These are phyloP conservation scores for Mortierella claussenii DNA, from an alignment of 192 early-diverging fungal genomes.

Conservation along the genomic window DNA sequence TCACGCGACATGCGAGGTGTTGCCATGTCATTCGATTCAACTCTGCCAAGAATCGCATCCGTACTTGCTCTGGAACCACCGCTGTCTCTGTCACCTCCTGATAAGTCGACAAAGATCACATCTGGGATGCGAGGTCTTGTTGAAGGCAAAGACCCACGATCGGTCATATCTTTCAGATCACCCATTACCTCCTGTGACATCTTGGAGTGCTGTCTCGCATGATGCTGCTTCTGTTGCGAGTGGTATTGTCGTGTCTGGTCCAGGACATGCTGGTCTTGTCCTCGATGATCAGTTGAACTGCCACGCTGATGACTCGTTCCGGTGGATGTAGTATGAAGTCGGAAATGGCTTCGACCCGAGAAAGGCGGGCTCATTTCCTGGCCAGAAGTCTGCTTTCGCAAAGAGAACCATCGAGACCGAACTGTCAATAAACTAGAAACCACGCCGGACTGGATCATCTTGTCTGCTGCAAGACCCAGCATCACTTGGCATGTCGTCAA, in stretches of 20 bases:
- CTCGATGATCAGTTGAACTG: not conserved
- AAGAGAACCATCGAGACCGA: constrained; percentile 24
- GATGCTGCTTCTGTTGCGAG: constrained; percentile 26
- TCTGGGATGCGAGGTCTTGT: no score
- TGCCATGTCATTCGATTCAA: no score
- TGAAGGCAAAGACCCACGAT: not conserved
- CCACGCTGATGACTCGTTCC: not conserved
- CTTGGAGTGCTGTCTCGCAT: constrained; percentile 17
- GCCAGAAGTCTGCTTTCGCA: not conserved
- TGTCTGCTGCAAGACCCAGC: constrained; percentile 31
- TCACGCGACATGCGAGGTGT: no score
- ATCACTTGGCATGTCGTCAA: constrained; percentile 40
- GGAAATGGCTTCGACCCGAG: constrained; percentile 4
- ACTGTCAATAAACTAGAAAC: constrained; percentile 28
- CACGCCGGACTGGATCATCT: constrained; percentile 34
- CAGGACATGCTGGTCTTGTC: not conserved
- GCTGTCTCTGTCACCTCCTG: no score
- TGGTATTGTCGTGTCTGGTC: constrained; percentile 27
- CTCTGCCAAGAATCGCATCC: no score
- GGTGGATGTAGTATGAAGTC: not conserved
- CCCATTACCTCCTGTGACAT: not conserved
- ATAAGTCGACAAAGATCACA: no score
- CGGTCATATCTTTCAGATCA: not conserved
- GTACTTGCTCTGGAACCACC: no score
- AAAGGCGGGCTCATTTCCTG: not conserved